A percentile compares a stretch with the other conserved stretches of the same genome.
Evolutionary conservation across 2,329 filamentous ascomycete genomes (phyloP).

Genomic region (Monosporascus cannonballus): DNA sequence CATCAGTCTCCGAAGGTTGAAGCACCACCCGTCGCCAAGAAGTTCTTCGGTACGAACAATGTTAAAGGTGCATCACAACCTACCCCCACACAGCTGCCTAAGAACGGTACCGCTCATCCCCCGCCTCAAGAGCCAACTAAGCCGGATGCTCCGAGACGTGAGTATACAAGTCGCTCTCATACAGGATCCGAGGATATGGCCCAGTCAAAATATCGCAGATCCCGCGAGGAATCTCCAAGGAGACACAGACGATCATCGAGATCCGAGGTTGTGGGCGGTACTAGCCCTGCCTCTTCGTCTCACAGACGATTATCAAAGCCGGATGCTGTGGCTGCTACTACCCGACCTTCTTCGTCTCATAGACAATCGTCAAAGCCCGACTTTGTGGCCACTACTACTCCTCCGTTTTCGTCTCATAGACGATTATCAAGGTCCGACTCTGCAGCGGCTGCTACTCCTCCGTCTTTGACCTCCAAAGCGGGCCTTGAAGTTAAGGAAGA

Average conservation of each 20-base stretch:
- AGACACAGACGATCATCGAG: constrained; percentile 13
- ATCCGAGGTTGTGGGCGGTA: constrained; percentile 3
- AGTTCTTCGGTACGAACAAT: constrained; percentile 36
- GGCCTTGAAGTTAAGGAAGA: constrained; percentile 20
- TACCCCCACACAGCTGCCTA: constrained; percentile 10
- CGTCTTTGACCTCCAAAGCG: constrained; percentile 10
- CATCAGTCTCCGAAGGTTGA: constrained; percentile 22
- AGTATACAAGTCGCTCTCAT: constrained; percentile 23
- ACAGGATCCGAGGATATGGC: constrained; percentile 23
- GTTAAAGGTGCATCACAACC: constrained; percentile 27
- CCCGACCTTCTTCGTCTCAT: constrained; percentile 9
- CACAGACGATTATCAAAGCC: neutral
- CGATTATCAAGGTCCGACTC: neutral
- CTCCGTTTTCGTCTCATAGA: too few species aligned
- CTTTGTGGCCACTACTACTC: constrained; percentile 1
- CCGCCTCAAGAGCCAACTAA: constrained; percentile 16
- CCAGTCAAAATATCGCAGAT: constrained; percentile 12
- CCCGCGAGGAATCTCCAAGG: constrained; percentile 10
- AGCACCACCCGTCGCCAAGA: constrained; percentile 26
- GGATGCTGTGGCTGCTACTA: constrained; percentile 2
- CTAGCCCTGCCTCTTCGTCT: too few species aligned
- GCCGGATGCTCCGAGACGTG: constrained; percentile 27
- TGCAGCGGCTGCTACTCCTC: constrained; percentile 8
- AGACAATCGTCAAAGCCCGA: constrained; percentile 11
- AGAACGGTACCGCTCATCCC: constrained; percentile 8